Conservation (phyloP, 768 basidiomycete species). For the Boletellus sp. region DNA sequence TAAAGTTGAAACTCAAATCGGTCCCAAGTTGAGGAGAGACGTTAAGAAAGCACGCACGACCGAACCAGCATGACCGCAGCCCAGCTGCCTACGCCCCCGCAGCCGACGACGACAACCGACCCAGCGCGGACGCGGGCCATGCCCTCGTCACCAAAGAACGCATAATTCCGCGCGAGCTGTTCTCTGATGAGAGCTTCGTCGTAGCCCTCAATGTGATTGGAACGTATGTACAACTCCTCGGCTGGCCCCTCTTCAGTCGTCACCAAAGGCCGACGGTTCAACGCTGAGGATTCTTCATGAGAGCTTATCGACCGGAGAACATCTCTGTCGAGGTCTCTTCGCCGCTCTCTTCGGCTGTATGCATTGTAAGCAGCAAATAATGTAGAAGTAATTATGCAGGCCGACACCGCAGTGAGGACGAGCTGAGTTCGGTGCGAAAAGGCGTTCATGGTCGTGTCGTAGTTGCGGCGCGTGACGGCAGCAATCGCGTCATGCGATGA, state of each 20-base stretch:
- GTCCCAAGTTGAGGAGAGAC: not conserved
- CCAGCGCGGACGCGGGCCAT: constrained; percentile 75
- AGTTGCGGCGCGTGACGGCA: not conserved
- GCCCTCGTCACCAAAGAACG: constrained; percentile 87
- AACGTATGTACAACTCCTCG: constrained; percentile 17
- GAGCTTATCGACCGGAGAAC: constrained; percentile 48
- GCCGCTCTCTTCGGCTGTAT: constrained; percentile 43
- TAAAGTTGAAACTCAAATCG: not conserved
- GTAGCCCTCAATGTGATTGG: constrained; percentile 37
- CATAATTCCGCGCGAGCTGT: constrained; percentile 89
- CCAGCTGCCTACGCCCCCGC: constrained; percentile 97
- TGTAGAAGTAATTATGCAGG: constrained; percentile 59
- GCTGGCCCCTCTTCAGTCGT: constrained; percentile 1
- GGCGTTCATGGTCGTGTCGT: constrained; percentile 18
- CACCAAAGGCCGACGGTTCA: not conserved
- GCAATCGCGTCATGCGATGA: too few relatives aligned
- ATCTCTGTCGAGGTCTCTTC: constrained; percentile 56
- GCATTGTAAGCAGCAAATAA: constrained; percentile 56
- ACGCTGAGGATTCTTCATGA: not conserved
- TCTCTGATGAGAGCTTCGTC: constrained; percentile 83
- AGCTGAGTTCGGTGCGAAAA: constrained; percentile 60
- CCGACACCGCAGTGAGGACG: constrained; percentile 57
- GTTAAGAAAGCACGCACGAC: constrained; percentile 54
- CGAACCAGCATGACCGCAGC: constrained; percentile 89
- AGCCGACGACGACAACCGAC: constrained; percentile 85